These are phyloP conservation scores for Heliocybe sulcata DNA, from an alignment of 1,284 basidiomycete genomes.

Conservation along the genomic window DNA sequence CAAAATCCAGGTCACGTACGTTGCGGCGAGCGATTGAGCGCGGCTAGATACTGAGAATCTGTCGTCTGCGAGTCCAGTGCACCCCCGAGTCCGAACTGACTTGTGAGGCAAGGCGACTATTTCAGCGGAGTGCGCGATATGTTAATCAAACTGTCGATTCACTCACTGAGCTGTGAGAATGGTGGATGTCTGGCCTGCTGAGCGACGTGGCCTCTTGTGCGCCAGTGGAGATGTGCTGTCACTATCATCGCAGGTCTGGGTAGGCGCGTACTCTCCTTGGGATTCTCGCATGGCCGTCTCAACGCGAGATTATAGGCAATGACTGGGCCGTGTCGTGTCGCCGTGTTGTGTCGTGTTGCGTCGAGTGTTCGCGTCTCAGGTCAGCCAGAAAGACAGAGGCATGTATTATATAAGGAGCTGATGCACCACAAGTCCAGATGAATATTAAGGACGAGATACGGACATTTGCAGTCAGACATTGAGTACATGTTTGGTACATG, in stretches of 20 bases:
- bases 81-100: not conserved
- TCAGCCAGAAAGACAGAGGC: no score
- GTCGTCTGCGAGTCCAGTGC: not conserved
- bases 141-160: not conserved
- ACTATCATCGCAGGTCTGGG: not conserved
- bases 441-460: not conserved
- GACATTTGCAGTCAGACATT: not conserved
- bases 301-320: not conserved
- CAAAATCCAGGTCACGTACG: no score
- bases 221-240: not conserved
- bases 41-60: not conserved
- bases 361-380: not conserved
- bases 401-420: not conserved
- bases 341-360: not conserved
- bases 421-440: not conserved
- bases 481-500: not conserved
- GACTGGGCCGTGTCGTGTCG: not conserved
- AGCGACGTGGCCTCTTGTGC: not conserved
- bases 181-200: not conserved
- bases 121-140: not conserved
- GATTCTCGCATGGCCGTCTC: not conserved
- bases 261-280: not conserved
- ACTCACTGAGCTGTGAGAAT: not conserved
- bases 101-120: not conserved
- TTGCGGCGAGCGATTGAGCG: not conserved